Conservation (phyloP, 805 yeast genomes). For the Kluyveromyces nonfermentans region DNA sequence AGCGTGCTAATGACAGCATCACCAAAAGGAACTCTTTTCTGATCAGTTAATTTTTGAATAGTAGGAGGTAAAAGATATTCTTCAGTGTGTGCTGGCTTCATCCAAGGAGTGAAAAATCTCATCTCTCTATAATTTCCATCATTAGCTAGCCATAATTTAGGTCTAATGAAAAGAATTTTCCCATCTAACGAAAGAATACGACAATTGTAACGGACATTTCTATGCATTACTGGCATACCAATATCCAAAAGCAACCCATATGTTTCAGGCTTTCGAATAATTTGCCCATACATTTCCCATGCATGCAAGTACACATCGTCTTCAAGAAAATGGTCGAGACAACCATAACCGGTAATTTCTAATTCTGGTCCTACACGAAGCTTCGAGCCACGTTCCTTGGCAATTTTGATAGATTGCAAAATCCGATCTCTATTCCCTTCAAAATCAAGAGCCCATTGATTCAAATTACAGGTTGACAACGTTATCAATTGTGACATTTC, state of each 20-base stretch:
- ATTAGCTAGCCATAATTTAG: constrained; percentile 87
- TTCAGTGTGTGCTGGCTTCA: constrained; percentile 67
- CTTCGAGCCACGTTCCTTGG: constrained; percentile 66
- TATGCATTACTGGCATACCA: constrained; percentile 90
- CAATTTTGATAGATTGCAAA: constrained; percentile 63
- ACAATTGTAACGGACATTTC: constrained; percentile 84
- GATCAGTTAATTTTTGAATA: constrained; percentile 59
- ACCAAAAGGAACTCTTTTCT: constrained; percentile 67
- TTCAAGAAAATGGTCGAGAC: constrained; percentile 89
- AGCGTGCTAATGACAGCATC: constrained; percentile 79
- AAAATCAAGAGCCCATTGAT: constrained; percentile 98
- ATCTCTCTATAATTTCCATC: constrained; percentile 98
- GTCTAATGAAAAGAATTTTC: constrained; percentile 74
- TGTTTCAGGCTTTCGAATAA: constrained; percentile 57
- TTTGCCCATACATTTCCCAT: constrained; percentile 89
- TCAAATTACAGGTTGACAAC: constrained; percentile 85
- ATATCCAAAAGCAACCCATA: constrained; percentile 75
- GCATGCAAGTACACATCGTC: constrained; percentile 80
- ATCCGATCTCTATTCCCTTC: constrained; percentile 95
- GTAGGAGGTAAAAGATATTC: constrained; percentile 59
- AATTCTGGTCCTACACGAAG: constrained; percentile 95
- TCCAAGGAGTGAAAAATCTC: constrained; percentile 96
- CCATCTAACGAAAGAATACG: constrained; percentile 76
- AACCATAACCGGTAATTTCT: constrained; percentile 91
- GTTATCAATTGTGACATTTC: constrained; percentile 81